Percentiles rank a stretch among this genome's conserved stretches.
Evolutionary conservation across 2,329 filamentous ascomycete genomes (phyloP).

Genomic region (Fusarium avenaceum): DNA sequence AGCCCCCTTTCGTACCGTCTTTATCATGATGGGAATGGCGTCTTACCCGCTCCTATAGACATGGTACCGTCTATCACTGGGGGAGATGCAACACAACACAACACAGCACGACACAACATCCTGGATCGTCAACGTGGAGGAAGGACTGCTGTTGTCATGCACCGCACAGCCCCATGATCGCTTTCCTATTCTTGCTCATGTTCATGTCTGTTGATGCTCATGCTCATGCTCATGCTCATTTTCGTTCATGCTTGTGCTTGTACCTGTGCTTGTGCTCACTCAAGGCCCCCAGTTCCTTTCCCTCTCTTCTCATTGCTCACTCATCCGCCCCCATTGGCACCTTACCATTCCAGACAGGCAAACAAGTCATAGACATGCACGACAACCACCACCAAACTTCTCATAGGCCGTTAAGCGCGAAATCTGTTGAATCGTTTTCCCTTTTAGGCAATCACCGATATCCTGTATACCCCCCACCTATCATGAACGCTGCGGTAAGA

Average conservation of each 20-base stretch:
- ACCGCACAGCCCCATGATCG: slow-evolving; percentile 40
- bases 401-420: slow-evolving; percentile 28
- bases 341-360: slow-evolving; percentile 21
- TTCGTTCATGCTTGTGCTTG: neutral
- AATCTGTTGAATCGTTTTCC: slow-evolving; percentile 20
- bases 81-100: slow-evolving; percentile 23
- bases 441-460: slow-evolving; percentile 30
- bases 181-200: slow-evolving; percentile 14
- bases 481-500: neutral
- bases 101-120: neutral
- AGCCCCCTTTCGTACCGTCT: slow-evolving; percentile 11
- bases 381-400: slow-evolving; percentile 33
- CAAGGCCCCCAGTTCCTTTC: slow-evolving; percentile 14
- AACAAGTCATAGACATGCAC: slow-evolving; percentile 27
- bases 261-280: too few species aligned
- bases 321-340: slow-evolving; percentile 29
- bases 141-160: slow-evolving; percentile 33
- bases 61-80: slow-evolving; percentile 15
- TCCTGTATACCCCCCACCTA: slow-evolving; percentile 21
- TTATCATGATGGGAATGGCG: slow-evolving; percentile 14
- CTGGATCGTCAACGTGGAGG: slow-evolving; percentile 22
- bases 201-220: neutral
- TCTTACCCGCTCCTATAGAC: slow-evolving; percentile 27
- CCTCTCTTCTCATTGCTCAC: slow-evolving; percentile 27
- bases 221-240: neutral